Base-by-base conservation (phyloP, 2,329 filamentous ascomycete species). In the Pyrenochaeta sp. region DNA sequence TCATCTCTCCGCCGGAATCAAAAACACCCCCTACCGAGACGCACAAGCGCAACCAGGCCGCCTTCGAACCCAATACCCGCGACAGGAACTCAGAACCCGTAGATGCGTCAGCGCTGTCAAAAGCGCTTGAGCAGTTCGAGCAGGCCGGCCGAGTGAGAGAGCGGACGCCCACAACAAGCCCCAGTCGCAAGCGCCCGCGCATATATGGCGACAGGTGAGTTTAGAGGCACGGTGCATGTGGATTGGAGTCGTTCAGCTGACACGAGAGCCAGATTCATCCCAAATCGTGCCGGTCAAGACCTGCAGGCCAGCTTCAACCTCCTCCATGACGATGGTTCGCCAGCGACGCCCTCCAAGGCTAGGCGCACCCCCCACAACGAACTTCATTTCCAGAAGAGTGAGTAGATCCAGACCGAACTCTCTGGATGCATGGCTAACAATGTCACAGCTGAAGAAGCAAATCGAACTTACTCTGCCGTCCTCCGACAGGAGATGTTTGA, bases 401-500 rank as follows among this genome's bases (percentile, higher is more conserved):
- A 58, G 60, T 58, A 44, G 67, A 40, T 61, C 29, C 21, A 10
- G 46, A 44, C 14, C 14, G 4, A 20, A 14, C 23, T 9, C 23
- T 9, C 23, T 3, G 10, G 7, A 2, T 2, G 18, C 11, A 17
- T 23, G 30, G 23, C 64, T 74, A 37, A 72, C 54, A 17, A 36
- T 18, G 14, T 29, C 53, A 18, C 67, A 87, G 93, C 90, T 44
- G 93, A 97, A 78, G 92, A 98, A 83, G 95, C 95, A 42, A 97
- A 99, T 68, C 86, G 90, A 54, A 97, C 91, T 17, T 99, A 94
- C 75, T 96, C 92, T 23, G 90, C 88, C 17, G 81, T 99, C 6
- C 81, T 99, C 50, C 89, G 95, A 51, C 89, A 91, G 46, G 95
- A 99, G 76, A 85, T 99, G 54, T 99, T 99, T 74, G 94, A 97